phyloP scores from a whole-genome alignment of 805 yeast species.

The Kurtzmaniella cleridarum region DNA sequence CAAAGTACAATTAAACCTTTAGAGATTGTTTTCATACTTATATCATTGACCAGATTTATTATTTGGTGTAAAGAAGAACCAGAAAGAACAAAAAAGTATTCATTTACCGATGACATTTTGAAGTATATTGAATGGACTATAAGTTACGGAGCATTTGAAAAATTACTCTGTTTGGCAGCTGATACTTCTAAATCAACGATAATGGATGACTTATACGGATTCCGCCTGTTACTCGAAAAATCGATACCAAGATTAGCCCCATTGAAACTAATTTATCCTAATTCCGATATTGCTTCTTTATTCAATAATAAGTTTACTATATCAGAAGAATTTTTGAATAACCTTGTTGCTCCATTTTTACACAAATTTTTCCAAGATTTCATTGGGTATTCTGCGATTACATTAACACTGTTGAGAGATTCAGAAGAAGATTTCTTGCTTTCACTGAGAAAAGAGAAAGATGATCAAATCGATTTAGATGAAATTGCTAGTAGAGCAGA shows the following conservation, averaged over 20 bases:
- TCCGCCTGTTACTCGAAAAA: constrained; percentile 60
- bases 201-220: constrained; percentile 50
- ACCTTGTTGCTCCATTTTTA: constrained; percentile 34
- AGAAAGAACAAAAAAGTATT: constrained; percentile 37
- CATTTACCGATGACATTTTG: constrained; percentile 52
- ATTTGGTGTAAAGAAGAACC: constrained; percentile 59
- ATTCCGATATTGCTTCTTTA: constrained; percentile 23
- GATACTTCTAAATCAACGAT: constrained; percentile 43
- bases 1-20: constrained; percentile 25
- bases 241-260: constrained; percentile 58
- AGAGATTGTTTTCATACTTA: constrained; percentile 41
- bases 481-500: constrained; percentile 72
- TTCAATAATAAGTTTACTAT: constrained; percentile 15
- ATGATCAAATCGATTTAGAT: constrained; percentile 41
- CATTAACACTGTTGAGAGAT: constrained; percentile 63
- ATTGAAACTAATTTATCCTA: constrained; percentile 46
- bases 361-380: constrained; percentile 50
- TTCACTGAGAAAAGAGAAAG: constrained; percentile 34
- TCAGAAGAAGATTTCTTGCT: constrained; percentile 68
- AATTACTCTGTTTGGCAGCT: constrained; percentile 54
- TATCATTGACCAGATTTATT: constrained; percentile 54
- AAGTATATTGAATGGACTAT: constrained; percentile 55
- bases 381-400: constrained; percentile 59
- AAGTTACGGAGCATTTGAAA: constrained; percentile 67
- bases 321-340: constrained; percentile 19